Base-by-base conservation (phyloP, 139 green algal species). In the Haematococcus sp. region DNA sequence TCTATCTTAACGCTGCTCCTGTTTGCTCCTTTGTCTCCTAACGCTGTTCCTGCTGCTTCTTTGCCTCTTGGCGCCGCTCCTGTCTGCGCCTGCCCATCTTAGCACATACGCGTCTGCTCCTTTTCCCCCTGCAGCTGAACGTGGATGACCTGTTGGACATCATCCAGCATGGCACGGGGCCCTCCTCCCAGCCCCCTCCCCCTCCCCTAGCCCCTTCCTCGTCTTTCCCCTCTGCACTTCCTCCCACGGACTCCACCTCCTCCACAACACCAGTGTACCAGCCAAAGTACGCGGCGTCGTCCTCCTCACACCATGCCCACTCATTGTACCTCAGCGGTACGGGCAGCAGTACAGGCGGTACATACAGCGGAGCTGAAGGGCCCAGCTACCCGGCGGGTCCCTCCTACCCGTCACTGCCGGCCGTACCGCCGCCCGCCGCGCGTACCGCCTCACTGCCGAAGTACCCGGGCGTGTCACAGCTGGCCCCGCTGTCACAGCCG, bases 111-210 rank as follows among this genome's bases (percentile, higher is more conserved):
- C 11, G 40, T 7, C 11, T 49, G 40, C 7, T 11, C 7, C 40
- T 49, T 11, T 19, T 49, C 7, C 40, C 7, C 40, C 40, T 49
- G 40, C 63, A 46, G 22, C 31, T 75, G 0, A 63, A 63, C 3
- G 70, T 85, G 3, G 75, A 85, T 28, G 80, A 85, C 66, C 52
- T 85, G 27, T 59, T 85, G 3, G 80, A 82, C 30, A 54, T 80
- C 23, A 78, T 85, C 28, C 17, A 71, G 16, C 28, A 58, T 58
- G 46, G 49, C 27, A 9, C 70, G 15, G n/a, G 35, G 35, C 43
- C 31, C 4, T 31, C 32, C 25, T 4, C 71, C 13, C 1, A 9
- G 55, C 44, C 35, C 22, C 35, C 11, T 22, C 63, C 54, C 9
- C 40, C 40, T 11, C 40, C 40, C 7, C 40, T 11, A 7, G 11